phyloP scores from a whole-genome alignment of 176 grass and related monocot genomes.

The Melocanna baccifera region DNA sequence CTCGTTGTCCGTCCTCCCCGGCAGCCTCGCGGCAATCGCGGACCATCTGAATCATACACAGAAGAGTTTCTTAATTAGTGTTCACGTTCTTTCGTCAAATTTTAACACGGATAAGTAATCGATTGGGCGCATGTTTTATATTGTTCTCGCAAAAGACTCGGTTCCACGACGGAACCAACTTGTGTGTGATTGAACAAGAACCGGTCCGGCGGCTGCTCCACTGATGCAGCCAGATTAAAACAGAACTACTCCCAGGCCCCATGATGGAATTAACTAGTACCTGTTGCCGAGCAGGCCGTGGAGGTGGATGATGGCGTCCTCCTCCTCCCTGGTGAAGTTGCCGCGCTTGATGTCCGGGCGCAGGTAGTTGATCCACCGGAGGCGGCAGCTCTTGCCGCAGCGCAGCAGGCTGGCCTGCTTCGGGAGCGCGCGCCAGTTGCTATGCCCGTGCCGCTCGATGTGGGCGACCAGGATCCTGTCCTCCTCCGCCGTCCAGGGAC shows the following conservation, averaged over 20 bases:
- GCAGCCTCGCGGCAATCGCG: slow-evolving; percentile 67
- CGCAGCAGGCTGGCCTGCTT: slow-evolving; percentile 69
- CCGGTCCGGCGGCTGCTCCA: neutral
- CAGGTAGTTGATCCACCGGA: slow-evolving; percentile 88
- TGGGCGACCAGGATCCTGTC: slow-evolving; percentile 56
- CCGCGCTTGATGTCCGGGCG: slow-evolving; percentile 82
- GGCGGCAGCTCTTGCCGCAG: slow-evolving; percentile 90
- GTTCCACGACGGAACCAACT: neutral
- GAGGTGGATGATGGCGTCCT: slow-evolving; percentile 67
- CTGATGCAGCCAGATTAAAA: neutral
- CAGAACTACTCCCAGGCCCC: neutral
- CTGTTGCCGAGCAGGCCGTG: slow-evolving; percentile 66
- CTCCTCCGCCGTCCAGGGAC: slow-evolving; percentile 73
- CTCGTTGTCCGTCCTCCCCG: slow-evolving; percentile 88
- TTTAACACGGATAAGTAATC: neutral
- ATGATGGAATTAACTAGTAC: slow-evolving; percentile 5
- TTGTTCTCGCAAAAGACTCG: neutral
- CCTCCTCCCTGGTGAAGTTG: slow-evolving; percentile 75
- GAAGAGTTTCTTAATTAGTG: slow-evolving; percentile 6
- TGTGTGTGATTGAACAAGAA: neutral
- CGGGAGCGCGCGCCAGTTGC: slow-evolving; percentile 82
- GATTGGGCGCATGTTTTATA: neutral
- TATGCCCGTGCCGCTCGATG: slow-evolving; percentile 72
- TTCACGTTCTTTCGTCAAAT: neutral
- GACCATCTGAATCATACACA: slow-evolving; percentile 56